Evolutionary conservation across 495 filamentous ascomycete genomes (phyloP), one percentile per base, ranked within the genome.

Genomic region (Penicillium nucicola): DNA sequence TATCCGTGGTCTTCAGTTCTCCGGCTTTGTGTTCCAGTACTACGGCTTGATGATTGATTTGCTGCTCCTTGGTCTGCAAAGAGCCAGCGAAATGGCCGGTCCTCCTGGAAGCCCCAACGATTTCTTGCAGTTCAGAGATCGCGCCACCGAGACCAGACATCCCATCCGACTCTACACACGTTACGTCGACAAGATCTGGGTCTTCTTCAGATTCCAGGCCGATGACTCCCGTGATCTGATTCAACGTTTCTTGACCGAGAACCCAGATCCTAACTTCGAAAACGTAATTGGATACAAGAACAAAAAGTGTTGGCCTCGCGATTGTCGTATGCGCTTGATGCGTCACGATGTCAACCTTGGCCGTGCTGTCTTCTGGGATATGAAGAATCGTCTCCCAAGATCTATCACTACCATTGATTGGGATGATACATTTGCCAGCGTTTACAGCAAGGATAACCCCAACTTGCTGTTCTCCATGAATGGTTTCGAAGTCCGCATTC

Each of bases 281-380:
- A 99, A 99, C 59, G 95, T 97, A 35, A 97, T 99, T 56, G 93
- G 93, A 0, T 99, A 97, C 70, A 87, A 88, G 71, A 99, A 96
- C 70, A 99, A 97, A 77, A 99, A 97, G 68, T 99, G 95, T 70
- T 99, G 95, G 95, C 95, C 95, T 14, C 83, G 95, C 44, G 95
- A 99, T 65, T 96, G 90, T 9, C 80, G 95, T 20, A 99, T 99
- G 95, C 84, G 95, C 20, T 71, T 99, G 56, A 99, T 99, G 95
- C 84, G 95, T 56, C 95, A 99, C 67, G 95, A 99, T 77, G 95
- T 99, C 52, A 97, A 99, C 60, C 85, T 99, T 47, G 95, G 95
- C 8, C 85, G 95, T 56, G 95, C 95, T 53, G 95, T 97, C 11
- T 99, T 99, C 73, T 99, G 95, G 93, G 93, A 99, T 64, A 66